These are phyloP conservation scores for Rhizodiscina lignyota DNA, from an alignment of 495 filamentous ascomycete genomes.

Conservation along the genomic window DNA sequence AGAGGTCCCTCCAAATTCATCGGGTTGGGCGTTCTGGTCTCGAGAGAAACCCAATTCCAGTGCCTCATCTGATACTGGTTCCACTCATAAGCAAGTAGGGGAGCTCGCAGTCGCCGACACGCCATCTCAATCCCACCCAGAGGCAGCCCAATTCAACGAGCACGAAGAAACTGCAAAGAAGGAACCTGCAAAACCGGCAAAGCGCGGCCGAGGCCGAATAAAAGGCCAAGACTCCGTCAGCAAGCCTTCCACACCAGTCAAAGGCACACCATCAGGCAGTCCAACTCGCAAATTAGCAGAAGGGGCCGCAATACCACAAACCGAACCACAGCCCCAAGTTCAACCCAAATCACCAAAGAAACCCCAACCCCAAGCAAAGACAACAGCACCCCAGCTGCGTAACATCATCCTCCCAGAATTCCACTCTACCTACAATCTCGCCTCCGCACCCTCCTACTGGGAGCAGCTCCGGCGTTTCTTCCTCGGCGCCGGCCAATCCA, in stretches of 20 bases:
- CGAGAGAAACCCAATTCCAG: constrained; percentile 38
- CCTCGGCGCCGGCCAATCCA: constrained; percentile 14
- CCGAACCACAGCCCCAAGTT: too few species aligned
- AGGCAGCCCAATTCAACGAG: constrained; percentile 38
- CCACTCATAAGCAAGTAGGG: constrained; percentile 34
- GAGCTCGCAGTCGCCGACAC: constrained; percentile 56
- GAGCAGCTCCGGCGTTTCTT: constrained; percentile 16
- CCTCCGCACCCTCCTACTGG: constrained; percentile 16
- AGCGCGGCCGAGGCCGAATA: constrained; percentile 5
- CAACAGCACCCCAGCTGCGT: constrained; percentile 3
- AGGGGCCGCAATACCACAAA: neutral
- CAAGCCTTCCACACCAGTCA: constrained; percentile 8
- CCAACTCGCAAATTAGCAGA: constrained; percentile 4
- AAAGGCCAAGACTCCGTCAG: constrained; percentile 4
- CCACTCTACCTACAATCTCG: constrained; percentile 13
- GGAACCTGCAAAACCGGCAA: constrained; percentile 19
- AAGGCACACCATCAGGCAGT: constrained; percentile 3
- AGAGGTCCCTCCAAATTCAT: constrained; percentile 27
- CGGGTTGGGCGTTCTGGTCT: constrained; percentile 80
- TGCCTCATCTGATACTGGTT: constrained; percentile 22
- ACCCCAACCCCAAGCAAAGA: constrained; percentile 2
- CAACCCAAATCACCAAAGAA: constrained; percentile 7
- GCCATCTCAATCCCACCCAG: constrained; percentile 43
- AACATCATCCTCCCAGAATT: constrained; percentile 22
- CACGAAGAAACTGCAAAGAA: constrained; percentile 21